Conservation (phyloP, 2,329 filamentous ascomycete species). For the Diaporthe sp. region DNA sequence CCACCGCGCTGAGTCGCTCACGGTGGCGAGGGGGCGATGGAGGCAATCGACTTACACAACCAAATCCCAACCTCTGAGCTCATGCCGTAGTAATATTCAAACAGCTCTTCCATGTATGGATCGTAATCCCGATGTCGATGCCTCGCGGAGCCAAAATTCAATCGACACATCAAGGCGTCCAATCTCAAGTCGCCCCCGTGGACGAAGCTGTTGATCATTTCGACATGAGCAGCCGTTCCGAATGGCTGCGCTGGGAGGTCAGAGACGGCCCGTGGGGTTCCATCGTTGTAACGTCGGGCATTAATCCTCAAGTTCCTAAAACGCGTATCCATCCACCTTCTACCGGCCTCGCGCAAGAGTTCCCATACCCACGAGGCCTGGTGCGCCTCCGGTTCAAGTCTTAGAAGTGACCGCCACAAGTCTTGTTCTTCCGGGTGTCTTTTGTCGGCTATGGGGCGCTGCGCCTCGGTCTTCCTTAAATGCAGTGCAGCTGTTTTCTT, state of each 20-base stretch:
- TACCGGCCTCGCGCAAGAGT: not conserved
- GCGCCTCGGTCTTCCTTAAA: not conserved
- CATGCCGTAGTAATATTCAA: not conserved
- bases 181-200: constrained; percentile 1
- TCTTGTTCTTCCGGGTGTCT: too few relatives aligned
- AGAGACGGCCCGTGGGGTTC: too few relatives aligned
- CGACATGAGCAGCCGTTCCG: not conserved
- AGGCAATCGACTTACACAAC: not conserved
- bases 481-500: not conserved
- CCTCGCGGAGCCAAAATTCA: not conserved
- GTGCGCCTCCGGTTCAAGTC: not conserved
- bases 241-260: not conserved
- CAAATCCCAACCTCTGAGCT: not conserved
- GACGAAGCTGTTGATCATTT: not conserved
- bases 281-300: too few relatives aligned
- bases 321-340: not conserved
- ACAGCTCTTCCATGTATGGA: accelerated
- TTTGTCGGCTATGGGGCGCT: not conserved
- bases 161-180: not conserved
- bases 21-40: not conserved
- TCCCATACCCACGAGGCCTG: not conserved
- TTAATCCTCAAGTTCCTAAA: not conserved
- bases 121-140: accelerated
- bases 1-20: not conserved
- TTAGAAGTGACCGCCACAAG: not conserved